Evolutionary conservation across 2,329 filamentous ascomycete genomes (phyloP).

Genomic region (Sporothrix pallida): DNA sequence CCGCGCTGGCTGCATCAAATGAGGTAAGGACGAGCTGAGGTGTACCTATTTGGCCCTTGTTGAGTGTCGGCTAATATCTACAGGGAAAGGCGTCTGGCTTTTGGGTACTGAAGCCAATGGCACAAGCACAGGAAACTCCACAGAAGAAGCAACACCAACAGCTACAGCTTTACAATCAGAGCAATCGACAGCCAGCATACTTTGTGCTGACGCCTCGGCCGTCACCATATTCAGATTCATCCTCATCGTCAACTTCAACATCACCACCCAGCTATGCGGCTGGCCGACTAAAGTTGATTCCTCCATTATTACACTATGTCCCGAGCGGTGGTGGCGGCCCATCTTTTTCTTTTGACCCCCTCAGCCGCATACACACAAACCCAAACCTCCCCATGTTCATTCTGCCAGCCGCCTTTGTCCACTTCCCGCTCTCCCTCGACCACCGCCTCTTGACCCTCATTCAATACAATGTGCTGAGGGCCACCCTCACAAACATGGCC

Average conservation of each 20-base stretch:
- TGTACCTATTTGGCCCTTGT: background rate
- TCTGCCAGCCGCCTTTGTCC: background rate
- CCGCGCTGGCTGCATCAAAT: background rate
- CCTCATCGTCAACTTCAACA: background rate
- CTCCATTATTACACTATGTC: constrained; percentile 14
- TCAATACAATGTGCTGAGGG: constrained; percentile 39
- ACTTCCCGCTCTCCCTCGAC: constrained; percentile 35
- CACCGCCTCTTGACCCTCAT: constrained; percentile 37
- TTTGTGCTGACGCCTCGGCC: background rate
- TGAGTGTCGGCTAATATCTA: background rate
- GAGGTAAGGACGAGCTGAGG: background rate
- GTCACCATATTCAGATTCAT: background rate
- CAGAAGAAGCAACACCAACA: constrained; percentile 1
- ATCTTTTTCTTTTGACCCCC: background rate
- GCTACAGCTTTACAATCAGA: background rate
- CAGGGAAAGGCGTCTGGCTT: constrained; percentile 27
- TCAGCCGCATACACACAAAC: background rate
- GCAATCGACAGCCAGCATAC: background rate
- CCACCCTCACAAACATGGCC: constrained; percentile 34
- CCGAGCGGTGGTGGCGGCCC: background rate
- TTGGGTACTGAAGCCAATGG: constrained; percentile 31
- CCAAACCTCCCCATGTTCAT: constrained; percentile 2
- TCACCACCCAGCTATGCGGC: background rate
- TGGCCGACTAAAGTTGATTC: constrained; percentile 6
- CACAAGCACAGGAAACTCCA: background rate